Base-by-base conservation (phyloP, 2,329 filamentous ascomycete genomes). In the Elsinoe ampelina region DNA sequence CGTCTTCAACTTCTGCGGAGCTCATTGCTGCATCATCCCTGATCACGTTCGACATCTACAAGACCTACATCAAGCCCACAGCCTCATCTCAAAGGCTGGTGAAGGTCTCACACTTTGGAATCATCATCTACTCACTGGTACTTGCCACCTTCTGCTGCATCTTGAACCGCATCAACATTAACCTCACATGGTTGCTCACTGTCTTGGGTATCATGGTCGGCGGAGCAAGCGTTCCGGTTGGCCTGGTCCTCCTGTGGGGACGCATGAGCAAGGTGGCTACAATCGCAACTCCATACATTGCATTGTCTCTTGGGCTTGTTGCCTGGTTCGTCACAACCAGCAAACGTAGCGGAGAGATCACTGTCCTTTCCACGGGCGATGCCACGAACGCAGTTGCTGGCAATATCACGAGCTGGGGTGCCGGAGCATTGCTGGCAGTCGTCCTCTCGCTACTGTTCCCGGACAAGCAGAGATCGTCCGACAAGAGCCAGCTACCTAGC, bases 41-140 rank as follows among this genome's bases (percentile, higher is more conserved):
- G 1, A 61, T 72, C 2, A 73, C 72, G 0, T 75, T 72, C 58
- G 72, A 75, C 55, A 67, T 74, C n/a, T 75, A 73, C 66, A 73
- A 73, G 59, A 68, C 68, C 1, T 74, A 74, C 58, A 64, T 73
- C 51, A 66, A 70, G 36, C 70, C 71, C 0, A 63, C 64, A 2
- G 67, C 68, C 5, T 63, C 61, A 2, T 65, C 65, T 1, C 58
- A 65, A 38, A 65, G 68, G 52, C 61, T 71, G 3, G 65, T 71
- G 17, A 67, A 65, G 43, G 63, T 70, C 26, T 69, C 67, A 8
- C 68, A 71, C 55, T 58, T 66, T 20, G 68, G 67, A 63, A 68
- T 70, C 15, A 65, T 68, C 42, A 64, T 66, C 1, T 71, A 70
- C 41, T 67, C 66, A 0, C 13, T 69, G 34, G 62, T 62, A 2